These are phyloP conservation scores for Isabelozyma gotoi DNA, from an alignment of 805 yeast genomes.

Conservation along the genomic window DNA sequence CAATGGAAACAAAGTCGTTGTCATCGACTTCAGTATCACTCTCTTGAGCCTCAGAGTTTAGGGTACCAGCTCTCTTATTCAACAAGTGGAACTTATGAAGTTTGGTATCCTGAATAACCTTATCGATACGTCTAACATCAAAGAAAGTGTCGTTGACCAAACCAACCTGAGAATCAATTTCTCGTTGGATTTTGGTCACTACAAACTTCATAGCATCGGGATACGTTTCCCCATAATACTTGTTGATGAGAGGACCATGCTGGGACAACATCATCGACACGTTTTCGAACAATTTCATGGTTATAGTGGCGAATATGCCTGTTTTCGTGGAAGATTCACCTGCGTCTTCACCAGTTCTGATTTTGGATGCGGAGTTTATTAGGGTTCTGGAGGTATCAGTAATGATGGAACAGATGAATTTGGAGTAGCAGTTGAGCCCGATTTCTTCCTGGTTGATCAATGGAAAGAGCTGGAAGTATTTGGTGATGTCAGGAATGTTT, in stretches of 20 bases:
- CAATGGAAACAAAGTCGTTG: conserved; percentile 48
- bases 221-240: conserved; percentile 59
- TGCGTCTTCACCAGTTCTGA: neutral
- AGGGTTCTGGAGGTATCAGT: conserved; percentile 74
- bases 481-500: conserved; percentile 69
- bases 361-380: conserved; percentile 39
- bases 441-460: conserved; percentile 66
- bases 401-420: conserved; percentile 81
- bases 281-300: conserved; percentile 74
- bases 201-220: conserved; percentile 60
- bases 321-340: conserved; percentile 28
- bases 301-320: conserved; percentile 58
- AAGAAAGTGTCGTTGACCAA: conserved; percentile 82
- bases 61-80: conserved; percentile 4
- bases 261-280: conserved; percentile 82
- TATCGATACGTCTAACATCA: conserved; percentile 65
- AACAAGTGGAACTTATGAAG: conserved; percentile 43
- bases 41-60: conserved; percentile 14
- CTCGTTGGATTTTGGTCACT: conserved; percentile 73
- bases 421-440: conserved; percentile 81
- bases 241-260: conserved; percentile 75
- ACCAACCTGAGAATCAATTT: conserved; percentile 91
- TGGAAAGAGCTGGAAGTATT: conserved; percentile 85
- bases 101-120: conserved; percentile 53
- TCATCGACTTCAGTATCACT: conserved; percentile 26